These are phyloP conservation scores for Dioscorea dumetorum DNA, from an alignment of 106 monocot species.

Conservation along the genomic window DNA sequence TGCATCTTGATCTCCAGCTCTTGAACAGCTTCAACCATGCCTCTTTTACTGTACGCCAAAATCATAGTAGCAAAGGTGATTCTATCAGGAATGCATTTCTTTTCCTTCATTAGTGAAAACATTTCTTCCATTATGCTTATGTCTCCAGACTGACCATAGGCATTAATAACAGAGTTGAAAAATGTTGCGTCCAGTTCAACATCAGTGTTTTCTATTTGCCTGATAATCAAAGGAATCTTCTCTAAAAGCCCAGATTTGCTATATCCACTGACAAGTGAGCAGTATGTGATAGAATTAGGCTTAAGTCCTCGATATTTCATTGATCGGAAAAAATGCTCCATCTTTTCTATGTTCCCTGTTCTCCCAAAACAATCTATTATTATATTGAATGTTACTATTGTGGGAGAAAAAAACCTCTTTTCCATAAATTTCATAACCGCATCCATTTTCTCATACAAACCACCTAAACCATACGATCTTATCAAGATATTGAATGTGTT, in stretches of 20 bases:
- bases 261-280: conserved; percentile 68
- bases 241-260: conserved; percentile 52
- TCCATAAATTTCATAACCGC: conserved; percentile 69
- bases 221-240: conserved; percentile 58
- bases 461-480: conserved; percentile 67
- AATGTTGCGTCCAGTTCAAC: conserved; percentile 71
- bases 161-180: conserved; percentile 86
- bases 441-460: conserved; percentile 54
- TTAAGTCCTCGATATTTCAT: conserved; percentile 89
- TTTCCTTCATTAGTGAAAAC: conserved; percentile 70
- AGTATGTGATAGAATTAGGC: conserved; percentile 85
- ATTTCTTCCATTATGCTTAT: conserved; percentile 83
- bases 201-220: conserved; percentile 78
- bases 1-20: conserved; percentile 33
- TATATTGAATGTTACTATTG: conserved; percentile 61
- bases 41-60: conserved; percentile 41
- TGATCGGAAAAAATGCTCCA: conserved; percentile 68
- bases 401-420: conserved; percentile 66
- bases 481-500: conserved; percentile 90
- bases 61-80: conserved; percentile 71
- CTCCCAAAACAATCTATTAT: conserved; percentile 79
- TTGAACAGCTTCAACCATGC: conserved; percentile 58
- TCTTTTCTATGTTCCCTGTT: conserved; percentile 59
- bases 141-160: conserved; percentile 73
- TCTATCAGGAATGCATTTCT: conserved; percentile 66